These are phyloP conservation scores for Erysiphe pulchra DNA, from an alignment of 2,329 filamentous ascomycete species.

Conservation along the genomic window DNA sequence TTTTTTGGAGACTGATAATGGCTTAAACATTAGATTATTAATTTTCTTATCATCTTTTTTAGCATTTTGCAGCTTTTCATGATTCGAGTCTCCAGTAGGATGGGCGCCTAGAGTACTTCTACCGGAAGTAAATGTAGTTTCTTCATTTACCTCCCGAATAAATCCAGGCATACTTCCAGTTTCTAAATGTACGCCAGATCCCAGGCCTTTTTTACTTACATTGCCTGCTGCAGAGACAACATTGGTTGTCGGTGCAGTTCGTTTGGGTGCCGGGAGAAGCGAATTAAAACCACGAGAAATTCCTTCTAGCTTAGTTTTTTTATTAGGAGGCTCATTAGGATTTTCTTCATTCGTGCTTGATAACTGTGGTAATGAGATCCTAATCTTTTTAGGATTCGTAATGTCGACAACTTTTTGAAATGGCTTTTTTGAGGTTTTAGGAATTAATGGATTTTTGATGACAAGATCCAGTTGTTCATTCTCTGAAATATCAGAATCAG, in stretches of 20 bases:
- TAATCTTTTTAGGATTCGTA: constrained; percentile 60
- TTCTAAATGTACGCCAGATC: constrained; percentile 37
- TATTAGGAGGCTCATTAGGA: constrained; percentile 39
- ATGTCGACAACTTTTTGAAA: constrained; percentile 65
- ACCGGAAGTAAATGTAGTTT: too few relatives aligned
- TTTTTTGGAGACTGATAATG: constrained; percentile 59
- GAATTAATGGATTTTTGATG: constrained; percentile 10
- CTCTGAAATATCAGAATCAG: constrained; percentile 39
- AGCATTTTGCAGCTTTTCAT: constrained; percentile 12
- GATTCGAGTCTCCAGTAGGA: neutral
- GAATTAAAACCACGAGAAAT: constrained; percentile 63
- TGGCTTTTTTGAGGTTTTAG: constrained; percentile 6
- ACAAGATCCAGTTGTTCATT: constrained; percentile 16
- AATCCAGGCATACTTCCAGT: constrained; percentile 70
- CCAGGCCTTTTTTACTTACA: constrained; percentile 14
- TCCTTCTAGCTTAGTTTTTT: constrained; percentile 36
- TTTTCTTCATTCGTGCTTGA: constrained; percentile 19
- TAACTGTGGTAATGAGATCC: constrained; percentile 43
- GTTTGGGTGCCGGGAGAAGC: constrained; percentile 65
- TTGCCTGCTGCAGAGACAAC: constrained; percentile 9
- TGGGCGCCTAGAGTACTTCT: too few relatives aligned
- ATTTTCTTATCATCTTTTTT: constrained; percentile 31
- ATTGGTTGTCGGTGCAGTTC: constrained; percentile 17
- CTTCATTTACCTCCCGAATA: neutral
- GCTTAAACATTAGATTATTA: constrained; percentile 63